A percentile compares a stretch with the other conserved stretches of the same genome.
phyloP scores from a whole-genome alignment of 768 basidiomycete genomes.

The Chiua virens region DNA sequence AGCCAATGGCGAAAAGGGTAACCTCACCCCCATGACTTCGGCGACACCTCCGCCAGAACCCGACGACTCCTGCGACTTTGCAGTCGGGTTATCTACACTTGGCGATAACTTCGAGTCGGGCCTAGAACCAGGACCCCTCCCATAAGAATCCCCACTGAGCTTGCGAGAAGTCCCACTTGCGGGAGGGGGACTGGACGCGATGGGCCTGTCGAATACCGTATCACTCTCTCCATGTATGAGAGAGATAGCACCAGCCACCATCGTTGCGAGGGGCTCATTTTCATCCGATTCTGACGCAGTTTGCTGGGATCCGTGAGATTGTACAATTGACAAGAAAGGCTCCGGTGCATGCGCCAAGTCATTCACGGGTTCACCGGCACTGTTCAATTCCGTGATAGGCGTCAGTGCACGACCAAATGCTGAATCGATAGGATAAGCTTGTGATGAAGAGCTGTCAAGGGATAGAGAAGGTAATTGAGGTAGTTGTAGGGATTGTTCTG shows the following conservation, averaged over 20 bases:
- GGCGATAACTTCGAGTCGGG: slow-evolving; percentile 42
- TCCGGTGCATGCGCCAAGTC: slow-evolving; percentile 18
- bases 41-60: slow-evolving; percentile 9
- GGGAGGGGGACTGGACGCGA: slow-evolving; percentile 29
- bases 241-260: slow-evolving; percentile 15
- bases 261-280: slow-evolving; percentile 19
- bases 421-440: slow-evolving; percentile 19
- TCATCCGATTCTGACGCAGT: slow-evolving; percentile 28
- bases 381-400: slow-evolving; percentile 63
- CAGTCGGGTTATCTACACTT: slow-evolving; percentile 16
- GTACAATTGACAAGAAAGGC: slow-evolving; percentile 17
- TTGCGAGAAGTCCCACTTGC: slow-evolving; percentile 24
- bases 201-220: slow-evolving; percentile 15
- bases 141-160: slow-evolving; percentile 38
- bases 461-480: slow-evolving; percentile 63
- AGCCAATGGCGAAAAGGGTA: slow-evolving; percentile 31
- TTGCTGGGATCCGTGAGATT: slow-evolving; percentile 11
- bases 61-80: slow-evolving; percentile 22
- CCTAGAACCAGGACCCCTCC: slow-evolving; percentile 29
- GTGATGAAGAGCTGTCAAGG: slow-evolving; percentile 37
- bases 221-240: slow-evolving; percentile 20
- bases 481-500: slow-evolving; percentile 11
- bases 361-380: slow-evolving; percentile 26
- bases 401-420: slow-evolving; percentile 44
- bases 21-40: slow-evolving; percentile 31